phyloP scores from a whole-genome alignment of 2,329 filamentous ascomycete species.

The Ascochyta rabiei region DNA sequence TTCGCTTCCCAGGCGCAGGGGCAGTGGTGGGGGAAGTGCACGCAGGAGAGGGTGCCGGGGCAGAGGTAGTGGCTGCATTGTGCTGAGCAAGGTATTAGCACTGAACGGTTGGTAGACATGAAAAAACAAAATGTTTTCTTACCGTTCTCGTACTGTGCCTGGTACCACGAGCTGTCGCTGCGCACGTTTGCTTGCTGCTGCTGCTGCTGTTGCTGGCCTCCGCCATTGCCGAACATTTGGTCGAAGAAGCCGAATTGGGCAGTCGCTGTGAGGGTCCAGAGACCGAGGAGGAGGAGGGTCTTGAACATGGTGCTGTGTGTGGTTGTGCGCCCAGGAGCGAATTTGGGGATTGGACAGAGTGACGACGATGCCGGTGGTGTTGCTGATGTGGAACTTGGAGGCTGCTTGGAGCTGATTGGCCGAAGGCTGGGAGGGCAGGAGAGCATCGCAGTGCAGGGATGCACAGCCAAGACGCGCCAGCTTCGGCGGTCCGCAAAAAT shows the following conservation, averaged over 20 bases:
- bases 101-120: too few relatives aligned
- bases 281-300: constrained; percentile 40
- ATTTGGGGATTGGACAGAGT: not conserved
- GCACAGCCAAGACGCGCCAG: not conserved
- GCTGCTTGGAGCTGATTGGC: constrained; percentile 1
- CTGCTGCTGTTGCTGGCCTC: constrained; percentile 56
- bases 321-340: not conserved
- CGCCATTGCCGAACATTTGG: constrained; percentile 84
- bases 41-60: constrained; percentile 90
- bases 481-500: constrained; percentile 35
- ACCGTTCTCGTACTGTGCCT: constrained; percentile 72
- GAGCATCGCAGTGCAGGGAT: constrained; percentile 1
- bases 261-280: constrained; percentile 67
- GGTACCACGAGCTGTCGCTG: constrained; percentile 84
- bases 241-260: constrained; percentile 98
- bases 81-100: constrained; percentile 56
- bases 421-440: not conserved
- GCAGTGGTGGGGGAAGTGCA: constrained; percentile 96
- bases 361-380: constrained; percentile 7
- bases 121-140: constrained; percentile 24
- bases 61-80: constrained; percentile 93
- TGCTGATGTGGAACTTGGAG: constrained; percentile 27
- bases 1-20: constrained; percentile 78
- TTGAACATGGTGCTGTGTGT: constrained; percentile 12
- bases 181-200: constrained; percentile 76